phyloP scores from a whole-genome alignment of 2,329 filamentous ascomycete genomes.

The Aspergillus brasiliensis region DNA sequence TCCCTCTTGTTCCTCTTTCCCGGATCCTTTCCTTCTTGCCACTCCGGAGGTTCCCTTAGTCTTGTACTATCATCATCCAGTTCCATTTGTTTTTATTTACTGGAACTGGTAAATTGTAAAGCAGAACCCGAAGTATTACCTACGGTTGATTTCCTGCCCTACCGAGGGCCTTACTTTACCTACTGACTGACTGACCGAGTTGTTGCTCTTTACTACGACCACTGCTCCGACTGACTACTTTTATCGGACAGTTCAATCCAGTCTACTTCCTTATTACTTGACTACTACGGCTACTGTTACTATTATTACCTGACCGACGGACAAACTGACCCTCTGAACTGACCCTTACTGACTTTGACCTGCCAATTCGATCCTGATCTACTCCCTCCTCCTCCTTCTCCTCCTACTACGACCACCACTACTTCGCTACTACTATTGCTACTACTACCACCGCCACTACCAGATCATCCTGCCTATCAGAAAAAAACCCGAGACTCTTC shows the following conservation, averaged over 20 bases:
- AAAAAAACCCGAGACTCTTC: constrained; percentile 7
- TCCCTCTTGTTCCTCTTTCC: constrained; percentile 13
- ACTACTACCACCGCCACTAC: not conserved
- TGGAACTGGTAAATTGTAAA: constrained; percentile 26
- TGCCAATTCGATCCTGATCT: not conserved
- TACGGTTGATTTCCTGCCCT: no score
- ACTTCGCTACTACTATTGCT: not conserved
- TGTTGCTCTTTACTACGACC: not conserved
- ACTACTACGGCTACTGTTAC: not conserved
- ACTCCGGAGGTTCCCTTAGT: constrained; percentile 4
- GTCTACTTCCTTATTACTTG: constrained; percentile 2
- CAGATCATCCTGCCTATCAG: constrained; percentile 5
- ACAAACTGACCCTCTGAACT: not conserved
- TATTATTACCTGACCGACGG: not conserved
- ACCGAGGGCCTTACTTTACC: constrained; percentile 3
- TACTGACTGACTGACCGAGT: constrained; percentile 5
- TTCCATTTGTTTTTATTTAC: constrained; percentile 5
- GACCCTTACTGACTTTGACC: not conserved
- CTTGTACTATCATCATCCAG: not conserved
- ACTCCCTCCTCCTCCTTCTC: not conserved
- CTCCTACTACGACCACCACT: not conserved
- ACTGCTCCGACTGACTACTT: not conserved
- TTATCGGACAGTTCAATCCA: not conserved
- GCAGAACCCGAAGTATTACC: not conserved
- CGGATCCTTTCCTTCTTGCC: constrained; percentile 5